Evolutionary conservation across 495 filamentous ascomycete species (phyloP).

Genomic region (Penicillium desertorum): DNA sequence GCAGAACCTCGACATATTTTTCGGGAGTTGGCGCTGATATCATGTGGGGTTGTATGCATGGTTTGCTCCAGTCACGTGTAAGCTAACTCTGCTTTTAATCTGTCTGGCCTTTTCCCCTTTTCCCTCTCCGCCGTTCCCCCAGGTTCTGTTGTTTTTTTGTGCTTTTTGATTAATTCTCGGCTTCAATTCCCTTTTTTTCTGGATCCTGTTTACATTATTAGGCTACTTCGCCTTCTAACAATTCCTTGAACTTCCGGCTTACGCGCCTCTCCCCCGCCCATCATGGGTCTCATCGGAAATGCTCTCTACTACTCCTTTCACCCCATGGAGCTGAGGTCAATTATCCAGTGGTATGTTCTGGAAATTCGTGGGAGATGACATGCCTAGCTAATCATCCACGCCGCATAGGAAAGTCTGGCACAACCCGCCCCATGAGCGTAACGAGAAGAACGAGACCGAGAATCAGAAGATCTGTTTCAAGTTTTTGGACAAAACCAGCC

Average conservation of each 20-base stretch:
- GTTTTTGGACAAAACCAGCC: slow-evolving; percentile 82
- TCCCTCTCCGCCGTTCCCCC: slow-evolving; percentile 9
- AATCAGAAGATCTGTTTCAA: slow-evolving; percentile 79
- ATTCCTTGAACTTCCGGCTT: slow-evolving; percentile 2
- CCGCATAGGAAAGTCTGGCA: slow-evolving; percentile 88
- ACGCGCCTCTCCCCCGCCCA: slow-evolving; percentile 23
- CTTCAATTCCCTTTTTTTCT: background rate
- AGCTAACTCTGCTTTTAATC: slow-evolving; percentile 14
- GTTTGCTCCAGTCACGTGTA: slow-evolving; percentile 9
- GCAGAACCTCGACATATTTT: slow-evolving; percentile 12
- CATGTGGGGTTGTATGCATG: slow-evolving; percentile 16
- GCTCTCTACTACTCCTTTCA: slow-evolving; percentile 76
- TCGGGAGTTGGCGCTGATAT: slow-evolving; percentile 13
- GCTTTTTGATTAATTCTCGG: background rate
- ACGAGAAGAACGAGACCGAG: slow-evolving; percentile 68
- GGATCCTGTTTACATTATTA: background rate
- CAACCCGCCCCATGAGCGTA: slow-evolving; percentile 82
- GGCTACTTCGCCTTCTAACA: background rate
- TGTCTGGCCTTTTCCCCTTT: slow-evolving; percentile 12
- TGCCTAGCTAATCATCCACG: background rate
- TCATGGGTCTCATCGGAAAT: slow-evolving; percentile 55
- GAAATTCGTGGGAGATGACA: background rate
- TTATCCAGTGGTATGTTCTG: slow-evolving; percentile 81
- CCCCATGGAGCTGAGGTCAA: slow-evolving; percentile 72
- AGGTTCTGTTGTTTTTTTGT: slow-evolving; percentile 2